Base-by-base conservation (phyloP, 352 stramenopile genomes). In the Globisporangium canariense region DNA sequence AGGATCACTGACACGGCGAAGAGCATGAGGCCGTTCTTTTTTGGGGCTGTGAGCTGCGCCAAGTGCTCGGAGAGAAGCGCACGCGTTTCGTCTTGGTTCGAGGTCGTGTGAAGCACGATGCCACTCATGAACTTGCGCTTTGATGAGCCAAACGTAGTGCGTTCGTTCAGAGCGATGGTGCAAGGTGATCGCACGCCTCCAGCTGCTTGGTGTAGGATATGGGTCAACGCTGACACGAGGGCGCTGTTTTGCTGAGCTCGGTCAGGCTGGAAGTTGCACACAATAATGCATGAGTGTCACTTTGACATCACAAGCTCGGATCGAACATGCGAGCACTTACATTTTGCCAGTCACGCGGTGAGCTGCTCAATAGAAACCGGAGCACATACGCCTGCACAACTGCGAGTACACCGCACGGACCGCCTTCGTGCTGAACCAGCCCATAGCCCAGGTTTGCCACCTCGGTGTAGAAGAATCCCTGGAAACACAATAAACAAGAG, bases 321-420 rank as follows among this genome's bases (percentile, higher is more conserved):
- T 64, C 16, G 4, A 45, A n/a, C 9, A 64, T 51, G n/a, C 16
- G n/a, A 25, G 1, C n/a, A 75, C 75, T 55, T 73, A 90, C 82
- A 49, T 92, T 89, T 52, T 83, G 78, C 82, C 82, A 94, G 60
- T 89, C 69, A 14, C 62, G 57, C 43, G 66, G 53, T 28, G 60
- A 65, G 4, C 68, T 67, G 20, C 77, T 69, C 16, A 90, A 60
- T 14, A 98, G 67, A 52, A 92, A 88, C 32, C 77, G 75, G 38
- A 98, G 68, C 28, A 97, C 79, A 62, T 97, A 97, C 0, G 85
- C 96, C 68, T 98, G 95, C 0, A 98, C 79, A 6, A 96, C 89
- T 11, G 96, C 96, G 14, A 99, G 79, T 1, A 98, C 92, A 16
- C 96, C 96, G 63, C 96, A 99, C 3, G 96, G 96, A 3, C 96